Evolutionary conservation across 2,329 filamentous ascomycete genomes (phyloP), one percentile per base, ranked within the genome.

Genomic region (Penicillium sp.): DNA sequence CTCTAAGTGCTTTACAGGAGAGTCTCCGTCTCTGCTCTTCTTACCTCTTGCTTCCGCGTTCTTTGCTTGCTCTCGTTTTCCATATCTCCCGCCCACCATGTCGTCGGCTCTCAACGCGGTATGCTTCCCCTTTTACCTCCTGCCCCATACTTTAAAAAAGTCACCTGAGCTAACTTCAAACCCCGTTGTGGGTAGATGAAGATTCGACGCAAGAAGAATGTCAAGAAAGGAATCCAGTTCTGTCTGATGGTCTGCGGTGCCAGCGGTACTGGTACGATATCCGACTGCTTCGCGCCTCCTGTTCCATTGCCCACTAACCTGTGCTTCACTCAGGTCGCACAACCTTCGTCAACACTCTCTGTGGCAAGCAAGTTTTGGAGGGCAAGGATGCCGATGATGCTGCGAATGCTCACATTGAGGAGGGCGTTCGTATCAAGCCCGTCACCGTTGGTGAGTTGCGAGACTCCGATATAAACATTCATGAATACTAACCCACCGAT

Each of bases 211-310:
- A 99, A 99, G 93, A 99, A 99, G 89, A 97, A 99, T 85, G 93
- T 99, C 81, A 96, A 96, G 89, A 96, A 96, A 85, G 94, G 94
- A 74, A 97, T 99, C 73, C 94, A 99, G 83, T 99, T 99, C 82
- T 97, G 92, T 78, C 79, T 99, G 85, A 99, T 99, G 94, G 94
- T 99, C 71, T 97, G 94, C 75, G 94, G 94, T 81, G 94, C 94
- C 74, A 97, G 93, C 67, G 94, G 94, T 77, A 97, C 94, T 78
- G 94, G 91, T 96, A 85, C 18, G 49, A 24, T 49, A 31, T 33
- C 56, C 36, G 15, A 52, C 24, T 42, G 34, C 52, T 39, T 50
- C 39, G 39, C 21, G 33, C 46, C 54, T 43, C 53, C 42, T 42
- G 29, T 44, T 43, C 47, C 54, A 55, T 57, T 59, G 56, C 39